Base-by-base conservation (phyloP, 2,329 filamentous ascomycete species). In the Pseudogymnoascus sp. region DNA sequence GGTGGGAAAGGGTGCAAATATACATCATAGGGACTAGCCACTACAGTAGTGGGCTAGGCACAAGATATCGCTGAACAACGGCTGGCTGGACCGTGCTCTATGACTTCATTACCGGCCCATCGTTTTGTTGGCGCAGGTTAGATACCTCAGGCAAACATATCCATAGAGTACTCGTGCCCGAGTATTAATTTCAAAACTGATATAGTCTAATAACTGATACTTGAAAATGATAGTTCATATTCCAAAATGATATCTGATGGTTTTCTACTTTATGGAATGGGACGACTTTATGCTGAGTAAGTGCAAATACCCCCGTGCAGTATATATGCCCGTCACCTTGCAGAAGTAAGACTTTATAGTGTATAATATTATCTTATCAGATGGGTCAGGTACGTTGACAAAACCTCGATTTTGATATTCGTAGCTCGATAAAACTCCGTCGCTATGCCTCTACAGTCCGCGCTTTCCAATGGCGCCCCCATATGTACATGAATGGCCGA, bases 21-120 rank as follows among this genome's bases (percentile, higher is more conserved):
- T 55, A 55, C 49, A 55, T 55, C 49, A 55, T 55, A 55, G 28
- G 49, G 16, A 55, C 49, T 33, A 55, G 49, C 2, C 5, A 35
- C 8, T 33, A 9, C 5, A 55, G 12, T 12, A 33, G 49, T 55
- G 49, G 49, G 49, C 49, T 55, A 55, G 49, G 49, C 49, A 55
- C 49, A 55, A 55, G 49, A 55, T 33, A 55, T 19, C 49, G 28
- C 28, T 55, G 49, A 6, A 55, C 49, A 55, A 33, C 49, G 28
- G 49, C n/a, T 55, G 49, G 49, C 49, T 55, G 49, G 49, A 55
- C 49, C 49, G 49, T 33, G 49, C 49, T 52, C 28, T 9, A 55
- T 55, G 49, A 55, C 49, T 55, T 55, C 49, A 55, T 55, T 19
- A 35, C 49, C 49, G 16, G n/a, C 16, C 49, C 28, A 55, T 55